Percentiles rank a stretch among this genome's conserved stretches.
Conservation (phyloP, 495 filamentous ascomycete genomes). For the Bacidia gigantensis region DNA sequence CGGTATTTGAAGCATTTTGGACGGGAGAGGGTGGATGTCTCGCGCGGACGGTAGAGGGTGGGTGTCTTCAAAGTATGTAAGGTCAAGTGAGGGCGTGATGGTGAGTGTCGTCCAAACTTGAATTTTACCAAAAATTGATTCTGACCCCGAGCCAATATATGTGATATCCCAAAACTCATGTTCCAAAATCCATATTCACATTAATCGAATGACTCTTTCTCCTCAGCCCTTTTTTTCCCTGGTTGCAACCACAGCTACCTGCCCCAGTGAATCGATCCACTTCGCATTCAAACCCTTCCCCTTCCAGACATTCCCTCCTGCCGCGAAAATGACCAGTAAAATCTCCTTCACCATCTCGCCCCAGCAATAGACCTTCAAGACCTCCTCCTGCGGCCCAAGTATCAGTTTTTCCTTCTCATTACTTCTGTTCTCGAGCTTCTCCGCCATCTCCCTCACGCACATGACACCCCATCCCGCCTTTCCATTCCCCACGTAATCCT, state of each 20-base stretch:
- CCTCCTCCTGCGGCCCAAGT: conserved; percentile 6
- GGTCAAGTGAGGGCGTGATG: no score
- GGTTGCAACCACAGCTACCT: conserved; percentile 26
- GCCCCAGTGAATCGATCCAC: conserved; percentile 47
- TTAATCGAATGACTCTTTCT: no score
- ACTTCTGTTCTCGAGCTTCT: background rate
- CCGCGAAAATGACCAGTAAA: conserved; percentile 51
- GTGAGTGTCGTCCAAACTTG: no score
- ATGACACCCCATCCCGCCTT: conserved; percentile 56
- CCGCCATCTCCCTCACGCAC: conserved; percentile 25
- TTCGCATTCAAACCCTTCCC: conserved; percentile 36
- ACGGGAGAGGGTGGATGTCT: conserved; percentile 8
- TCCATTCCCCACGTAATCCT: conserved; percentile 41
- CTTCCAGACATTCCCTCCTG: conserved; percentile 36
- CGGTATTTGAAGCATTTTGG: conserved; percentile 36
- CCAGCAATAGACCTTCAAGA: conserved; percentile 51
- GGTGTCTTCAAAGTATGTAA: no score
- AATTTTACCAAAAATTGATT: no score
- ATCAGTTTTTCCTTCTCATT: conserved; percentile 13
- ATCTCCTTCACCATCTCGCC: conserved; percentile 47
- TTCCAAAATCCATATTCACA: no score
- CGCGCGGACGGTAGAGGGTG: background rate
- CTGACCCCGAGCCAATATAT: no score
- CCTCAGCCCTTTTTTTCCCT: background rate
- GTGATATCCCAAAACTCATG: no score